These are phyloP conservation scores for Arabidopsis arenosa DNA, from an alignment of 345 rosid species.

Conservation along the genomic window DNA sequence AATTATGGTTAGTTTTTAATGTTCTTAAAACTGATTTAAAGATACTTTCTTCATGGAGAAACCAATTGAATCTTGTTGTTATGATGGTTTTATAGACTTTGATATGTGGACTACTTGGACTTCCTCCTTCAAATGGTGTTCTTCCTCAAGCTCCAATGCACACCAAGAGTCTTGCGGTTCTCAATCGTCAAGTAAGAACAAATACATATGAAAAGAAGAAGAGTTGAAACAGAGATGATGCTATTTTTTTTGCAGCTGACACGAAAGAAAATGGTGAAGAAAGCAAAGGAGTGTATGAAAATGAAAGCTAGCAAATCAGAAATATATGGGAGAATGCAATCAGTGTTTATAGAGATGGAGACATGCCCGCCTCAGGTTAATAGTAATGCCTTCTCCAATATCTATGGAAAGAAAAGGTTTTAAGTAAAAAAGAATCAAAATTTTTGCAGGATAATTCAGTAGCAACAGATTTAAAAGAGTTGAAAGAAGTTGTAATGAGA, in stretches of 20 bases:
- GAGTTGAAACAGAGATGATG: neutral
- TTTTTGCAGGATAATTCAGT: conserved; percentile 49
- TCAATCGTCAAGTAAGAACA: conserved; percentile 64
- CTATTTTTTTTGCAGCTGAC: conserved; percentile 49
- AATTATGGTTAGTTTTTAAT: conserved; percentile 50
- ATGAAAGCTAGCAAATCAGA: conserved; percentile 68
- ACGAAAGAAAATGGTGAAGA: conserved; percentile 77
- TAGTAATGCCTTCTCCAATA: conserved; percentile 18
- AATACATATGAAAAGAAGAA: neutral
- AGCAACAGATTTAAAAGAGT: conserved; percentile 60
- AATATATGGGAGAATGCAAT: conserved; percentile 81
- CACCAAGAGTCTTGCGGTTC: conserved; percentile 83
- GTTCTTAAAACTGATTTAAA: neutral
- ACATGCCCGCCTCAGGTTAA: conserved; percentile 33
- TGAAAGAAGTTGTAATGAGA: conserved; percentile 72
- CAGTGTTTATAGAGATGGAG: conserved; percentile 58
- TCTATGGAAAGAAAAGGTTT: neutral
- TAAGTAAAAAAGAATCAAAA: neutral
- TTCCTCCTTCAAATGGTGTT: conserved; percentile 93
- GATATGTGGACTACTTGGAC: conserved; percentile 82
- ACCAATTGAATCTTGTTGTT: conserved; percentile 6
- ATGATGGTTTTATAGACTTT: conserved; percentile 59
- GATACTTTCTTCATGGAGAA: neutral
- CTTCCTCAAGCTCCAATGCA: conserved; percentile 96
- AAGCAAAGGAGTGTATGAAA: conserved; percentile 72